phyloP scores from a whole-genome alignment of 306 rosid species.

The Lathyrus oleraceus region DNA sequence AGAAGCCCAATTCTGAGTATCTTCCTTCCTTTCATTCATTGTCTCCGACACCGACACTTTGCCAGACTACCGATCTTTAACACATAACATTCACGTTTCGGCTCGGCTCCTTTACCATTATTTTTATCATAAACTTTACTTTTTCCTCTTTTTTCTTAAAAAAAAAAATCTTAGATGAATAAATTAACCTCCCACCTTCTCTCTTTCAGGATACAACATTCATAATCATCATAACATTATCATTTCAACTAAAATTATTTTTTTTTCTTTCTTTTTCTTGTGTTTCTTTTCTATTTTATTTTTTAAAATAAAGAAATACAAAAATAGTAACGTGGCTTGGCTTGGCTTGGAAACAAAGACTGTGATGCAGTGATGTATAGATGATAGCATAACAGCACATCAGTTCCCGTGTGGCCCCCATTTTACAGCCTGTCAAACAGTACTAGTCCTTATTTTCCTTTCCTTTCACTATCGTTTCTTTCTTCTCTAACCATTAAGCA shows the following conservation, averaged over 20 bases:
- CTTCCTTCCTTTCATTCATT: constrained; percentile 4
- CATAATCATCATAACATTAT: constrained; percentile 4
- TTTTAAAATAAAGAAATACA: not conserved
- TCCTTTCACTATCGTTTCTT: not conserved
- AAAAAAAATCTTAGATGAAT: not conserved
- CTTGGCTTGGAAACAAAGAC: constrained; percentile 35
- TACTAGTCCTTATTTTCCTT: not conserved
- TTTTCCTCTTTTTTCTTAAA: not conserved
- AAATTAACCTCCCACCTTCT: constrained; percentile 5
- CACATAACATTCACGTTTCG: constrained; percentile 28
- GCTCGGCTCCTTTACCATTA: constrained; percentile 21
- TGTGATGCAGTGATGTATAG: not conserved
- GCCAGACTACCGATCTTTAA: constrained; percentile 32
- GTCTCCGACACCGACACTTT: constrained; percentile 46
- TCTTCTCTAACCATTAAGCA: constrained; percentile 16
- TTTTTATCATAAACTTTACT: not conserved
- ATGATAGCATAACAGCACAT: constrained; percentile 14
- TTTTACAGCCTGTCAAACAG: constrained; percentile 58
- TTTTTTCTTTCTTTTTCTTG: not conserved
- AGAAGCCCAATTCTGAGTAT: constrained; percentile 2
- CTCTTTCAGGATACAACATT: not conserved
- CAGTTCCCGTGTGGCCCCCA: constrained; percentile 61
- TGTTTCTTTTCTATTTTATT: no score
- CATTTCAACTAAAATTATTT: not conserved
- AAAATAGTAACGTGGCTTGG: constrained; percentile 5